Evolutionary conservation across 768 basidiomycete species (phyloP), one percentile per base, ranked within the genome.

Genomic region (Suillus weaverae): DNA sequence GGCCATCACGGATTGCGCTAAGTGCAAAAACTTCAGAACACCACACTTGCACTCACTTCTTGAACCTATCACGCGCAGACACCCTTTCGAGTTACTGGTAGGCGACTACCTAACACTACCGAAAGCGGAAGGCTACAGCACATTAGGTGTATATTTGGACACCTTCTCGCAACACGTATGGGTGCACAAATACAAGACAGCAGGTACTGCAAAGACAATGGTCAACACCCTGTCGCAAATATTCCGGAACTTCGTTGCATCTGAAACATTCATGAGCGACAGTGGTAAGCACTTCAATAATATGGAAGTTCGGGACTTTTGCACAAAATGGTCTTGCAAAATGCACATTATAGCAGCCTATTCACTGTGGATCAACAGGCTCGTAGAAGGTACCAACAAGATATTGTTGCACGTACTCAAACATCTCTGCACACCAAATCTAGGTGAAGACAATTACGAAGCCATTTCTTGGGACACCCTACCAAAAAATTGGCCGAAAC

Each of bases 241-340:
- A 5, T 70, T 38, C 48, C 50, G 62, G 0, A 38, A 51, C 5
- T 71, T 60, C 61, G 13, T 53, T 1, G 36, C 57, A 2, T 64
- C 68, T 3, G 68, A 70, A 38, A 60, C 65, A 2, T 70, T 75
- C 67, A 67, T 70, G 70, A 48, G 69, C 0, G 74, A 77, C 53
- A 66, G 71, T 0, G 74, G 75, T 0, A 50, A 26, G 6, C 75
- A 75, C 51, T 76, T 77, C 62, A 51, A 70, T 14, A 67, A 65
- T 50, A 13, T 61, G 0, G 0, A 79, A 4, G 41, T 41, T 0
- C 4, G 4, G 1, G 41, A 41, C 1, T 41, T 18, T 1, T 41
- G 41, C 4, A 5, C 6, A 0, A 41, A 41, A 16, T 41, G 18
- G 41, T 16, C 41, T 2, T 41, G 41, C 6, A 41, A 41, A 41